Evolutionary conservation across 345 rosid species (phyloP).

Genomic region (Rhizophora mangle): DNA sequence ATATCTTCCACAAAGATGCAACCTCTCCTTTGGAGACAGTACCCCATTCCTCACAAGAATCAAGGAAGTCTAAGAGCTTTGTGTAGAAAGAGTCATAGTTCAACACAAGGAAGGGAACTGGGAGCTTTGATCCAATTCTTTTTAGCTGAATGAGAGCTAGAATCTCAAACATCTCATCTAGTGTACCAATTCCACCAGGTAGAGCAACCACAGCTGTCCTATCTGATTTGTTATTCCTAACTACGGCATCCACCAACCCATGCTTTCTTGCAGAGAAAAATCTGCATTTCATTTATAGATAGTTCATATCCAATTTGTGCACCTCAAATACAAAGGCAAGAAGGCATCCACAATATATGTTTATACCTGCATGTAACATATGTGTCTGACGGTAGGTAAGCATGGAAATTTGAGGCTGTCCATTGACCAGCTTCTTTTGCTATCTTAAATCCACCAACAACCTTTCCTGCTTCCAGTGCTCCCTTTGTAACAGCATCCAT

Average conservation of each 20-base stretch:
- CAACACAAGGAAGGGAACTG: conserved; percentile 82
- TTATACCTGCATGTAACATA: conserved; percentile 88
- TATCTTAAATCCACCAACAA: conserved; percentile 83
- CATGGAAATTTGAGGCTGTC: conserved; percentile 83
- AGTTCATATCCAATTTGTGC: background rate
- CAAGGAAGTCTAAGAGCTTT: conserved; percentile 76
- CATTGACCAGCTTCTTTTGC: conserved; percentile 88
- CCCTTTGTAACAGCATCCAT: conserved; percentile 93
- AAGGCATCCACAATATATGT: background rate
- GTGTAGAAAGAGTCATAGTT: conserved; percentile 73
- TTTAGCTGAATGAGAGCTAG: conserved; percentile 74
- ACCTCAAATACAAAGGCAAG: background rate
- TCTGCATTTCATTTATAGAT: conserved; percentile 33
- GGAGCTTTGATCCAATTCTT: conserved; percentile 72
- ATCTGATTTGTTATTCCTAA: conserved; percentile 49
- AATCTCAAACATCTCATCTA: conserved; percentile 86
- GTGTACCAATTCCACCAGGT: conserved; percentile 89
- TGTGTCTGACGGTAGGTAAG: conserved; percentile 64
- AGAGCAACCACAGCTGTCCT: conserved; percentile 78
- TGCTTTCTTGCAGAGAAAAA: conserved; percentile 97
- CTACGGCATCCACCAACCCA: conserved; percentile 79
- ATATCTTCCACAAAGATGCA: conserved; percentile 72
- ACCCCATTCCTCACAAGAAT: conserved; percentile 70
- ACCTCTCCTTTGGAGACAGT: conserved; percentile 71
- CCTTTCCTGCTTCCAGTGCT: conserved; percentile 71